These are phyloP conservation scores for Podospora australis DNA, from an alignment of 495 filamentous ascomycete species.

Conservation along the genomic window DNA sequence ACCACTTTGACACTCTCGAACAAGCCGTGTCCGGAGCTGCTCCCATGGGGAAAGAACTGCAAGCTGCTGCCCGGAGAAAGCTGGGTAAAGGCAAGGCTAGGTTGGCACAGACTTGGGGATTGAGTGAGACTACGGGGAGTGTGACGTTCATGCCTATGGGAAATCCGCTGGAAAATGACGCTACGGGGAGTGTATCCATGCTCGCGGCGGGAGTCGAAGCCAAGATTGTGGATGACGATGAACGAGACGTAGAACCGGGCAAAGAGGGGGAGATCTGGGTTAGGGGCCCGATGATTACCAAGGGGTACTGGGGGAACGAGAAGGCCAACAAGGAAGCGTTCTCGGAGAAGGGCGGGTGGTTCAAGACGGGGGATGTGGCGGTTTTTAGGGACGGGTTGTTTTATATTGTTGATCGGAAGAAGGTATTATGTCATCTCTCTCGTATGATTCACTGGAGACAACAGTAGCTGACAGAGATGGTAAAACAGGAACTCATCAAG, in stretches of 20 bases:
- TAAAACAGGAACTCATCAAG: conserved; percentile 32
- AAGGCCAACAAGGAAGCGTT: conserved; percentile 55
- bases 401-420: conserved; percentile 65
- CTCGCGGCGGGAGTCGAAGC: conserved; percentile 53
- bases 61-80: conserved; percentile 22
- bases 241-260: conserved; percentile 37
- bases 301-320: conserved; percentile 61
- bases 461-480: background rate
- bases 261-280: conserved; percentile 30
- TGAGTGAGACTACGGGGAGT: conserved; percentile 53
- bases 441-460: conserved; percentile 1
- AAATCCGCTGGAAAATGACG: conserved; percentile 4
- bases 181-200: conserved; percentile 22
- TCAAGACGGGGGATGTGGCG: conserved; percentile 67
- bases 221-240: conserved; percentile 35
- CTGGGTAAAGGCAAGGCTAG: conserved; percentile 32
- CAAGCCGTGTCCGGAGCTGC: conserved; percentile 26
- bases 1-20: conserved; percentile 33
- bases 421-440: conserved; percentile 37
- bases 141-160: conserved; percentile 21
- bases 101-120: conserved; percentile 66
- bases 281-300: conserved; percentile 52
- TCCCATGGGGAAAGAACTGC: conserved; percentile 34
- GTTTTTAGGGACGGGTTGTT: conserved; percentile 44
- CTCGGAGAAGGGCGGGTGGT: conserved; percentile 45